Percentiles rank a stretch among this genome's conserved stretches.
phyloP scores from a whole-genome alignment of 495 filamentous ascomycete species.

The Chlorociboria aeruginascens region DNA sequence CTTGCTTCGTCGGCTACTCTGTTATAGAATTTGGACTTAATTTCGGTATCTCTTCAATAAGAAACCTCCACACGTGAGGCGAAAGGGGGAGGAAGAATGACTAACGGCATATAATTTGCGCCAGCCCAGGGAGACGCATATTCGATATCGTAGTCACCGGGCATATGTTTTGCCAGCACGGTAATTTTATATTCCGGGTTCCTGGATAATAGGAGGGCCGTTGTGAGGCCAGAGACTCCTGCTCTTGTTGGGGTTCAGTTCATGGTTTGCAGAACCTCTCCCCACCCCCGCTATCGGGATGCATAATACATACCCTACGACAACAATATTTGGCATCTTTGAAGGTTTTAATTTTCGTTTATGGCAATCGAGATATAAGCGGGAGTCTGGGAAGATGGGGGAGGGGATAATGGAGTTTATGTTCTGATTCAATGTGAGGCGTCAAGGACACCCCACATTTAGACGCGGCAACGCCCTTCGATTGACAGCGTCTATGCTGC shows the following conservation, averaged over 20 bases:
- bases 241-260: slow-evolving; percentile 42
- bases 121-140: slow-evolving; percentile 95
- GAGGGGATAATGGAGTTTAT: neutral
- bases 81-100: slow-evolving; percentile 5
- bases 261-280: neutral
- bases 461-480: neutral
- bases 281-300: neutral
- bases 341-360: neutral
- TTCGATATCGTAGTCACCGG: slow-evolving; percentile 94
- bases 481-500: too few species aligned
- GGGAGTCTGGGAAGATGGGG: neutral
- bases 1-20: slow-evolving; percentile 8
- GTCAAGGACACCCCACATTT: neutral
- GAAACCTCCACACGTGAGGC: slow-evolving; percentile 10
- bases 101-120: slow-evolving; percentile 80
- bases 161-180: slow-evolving; percentile 91
- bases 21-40: neutral
- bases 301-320: slow-evolving; percentile 44
- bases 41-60: neutral
- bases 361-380: neutral
- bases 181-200: slow-evolving; percentile 59
- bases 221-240: slow-evolving; percentile 87
- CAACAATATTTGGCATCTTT: slow-evolving; percentile 45
- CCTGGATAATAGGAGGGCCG: slow-evolving; percentile 69
- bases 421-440: neutral